Percentiles rank a stretch among this genome's conserved stretches.
These are phyloP conservation scores for Trichomonas vaginalis DNA, from an alignment of 208 protist genomes.

Conservation along the genomic window DNA sequence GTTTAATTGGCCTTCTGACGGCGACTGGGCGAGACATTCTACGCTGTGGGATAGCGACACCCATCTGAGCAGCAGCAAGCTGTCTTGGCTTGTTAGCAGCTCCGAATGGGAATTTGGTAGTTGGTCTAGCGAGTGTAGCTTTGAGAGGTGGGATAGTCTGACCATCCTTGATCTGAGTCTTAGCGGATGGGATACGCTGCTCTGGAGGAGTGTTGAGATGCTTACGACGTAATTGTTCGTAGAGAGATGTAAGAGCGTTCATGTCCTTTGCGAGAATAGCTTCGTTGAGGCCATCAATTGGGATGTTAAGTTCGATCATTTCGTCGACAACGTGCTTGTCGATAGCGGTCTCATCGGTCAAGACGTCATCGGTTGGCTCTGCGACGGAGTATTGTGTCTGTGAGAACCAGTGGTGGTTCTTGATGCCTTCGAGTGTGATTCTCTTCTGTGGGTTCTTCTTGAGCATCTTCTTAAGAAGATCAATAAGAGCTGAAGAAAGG, in stretches of 20 bases:
- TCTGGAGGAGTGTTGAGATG: not conserved
- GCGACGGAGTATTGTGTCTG: not conserved
- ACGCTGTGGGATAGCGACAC: not conserved
- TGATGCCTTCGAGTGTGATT: not conserved
- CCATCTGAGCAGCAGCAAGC: not conserved
- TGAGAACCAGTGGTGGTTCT: not conserved
- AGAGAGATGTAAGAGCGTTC: not conserved
- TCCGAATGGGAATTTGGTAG: not conserved
- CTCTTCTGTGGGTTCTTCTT: not conserved
- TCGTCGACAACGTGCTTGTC: not conserved
- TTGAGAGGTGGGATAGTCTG: not conserved
- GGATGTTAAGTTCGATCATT: not conserved
- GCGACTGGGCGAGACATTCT: not conserved
- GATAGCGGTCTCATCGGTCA: not conserved
- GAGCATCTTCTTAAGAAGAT: not conserved
- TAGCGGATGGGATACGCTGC: not conserved
- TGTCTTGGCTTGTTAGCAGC: not conserved
- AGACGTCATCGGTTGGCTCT: not conserved
- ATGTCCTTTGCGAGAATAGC: not conserved
- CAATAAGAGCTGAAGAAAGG: not conserved
- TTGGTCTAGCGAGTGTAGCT: not conserved
- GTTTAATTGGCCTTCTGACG: not conserved
- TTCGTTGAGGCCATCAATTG: not conserved
- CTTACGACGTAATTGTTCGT: not conserved
- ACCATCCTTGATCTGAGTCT: not conserved